phyloP scores from a whole-genome alignment of 805 yeast genomes.

The Candida xiaguanensis region DNA sequence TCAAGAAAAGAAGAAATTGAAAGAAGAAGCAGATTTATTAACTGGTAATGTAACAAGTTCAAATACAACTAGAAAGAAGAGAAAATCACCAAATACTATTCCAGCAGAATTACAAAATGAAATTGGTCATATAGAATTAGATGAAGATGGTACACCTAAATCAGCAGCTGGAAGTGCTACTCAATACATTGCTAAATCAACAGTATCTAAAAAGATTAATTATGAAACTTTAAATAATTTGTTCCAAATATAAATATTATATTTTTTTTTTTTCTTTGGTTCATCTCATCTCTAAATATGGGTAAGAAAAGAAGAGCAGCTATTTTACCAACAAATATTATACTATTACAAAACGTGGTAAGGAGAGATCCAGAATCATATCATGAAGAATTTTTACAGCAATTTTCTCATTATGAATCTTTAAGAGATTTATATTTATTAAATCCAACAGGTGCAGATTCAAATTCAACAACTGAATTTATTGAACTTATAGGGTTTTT shows the following conservation, averaged over 20 bases:
- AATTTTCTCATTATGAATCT: slow-evolving; percentile 89
- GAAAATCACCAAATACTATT: slow-evolving; percentile 28
- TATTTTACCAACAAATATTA: slow-evolving; percentile 86
- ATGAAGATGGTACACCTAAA: slow-evolving; percentile 39
- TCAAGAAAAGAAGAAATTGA: slow-evolving; percentile 79
- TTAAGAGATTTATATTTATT: slow-evolving; percentile 79
- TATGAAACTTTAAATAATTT: slow-evolving; percentile 71
- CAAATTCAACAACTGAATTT: slow-evolving; percentile 60
- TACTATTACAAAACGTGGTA: slow-evolving; percentile 85
- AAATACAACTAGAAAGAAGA: slow-evolving; percentile 29
- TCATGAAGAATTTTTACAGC: slow-evolving; percentile 89
- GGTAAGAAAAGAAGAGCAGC: slow-evolving; percentile 90
- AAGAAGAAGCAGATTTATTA: slow-evolving; percentile 80
- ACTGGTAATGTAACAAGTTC: slow-evolving; percentile 60
- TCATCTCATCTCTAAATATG: slow-evolving; percentile 42
- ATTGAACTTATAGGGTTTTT: slow-evolving; percentile 85
- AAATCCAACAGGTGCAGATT: slow-evolving; percentile 56
- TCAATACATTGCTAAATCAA: slow-evolving; percentile 68
- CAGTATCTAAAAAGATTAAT: slow-evolving; percentile 85
- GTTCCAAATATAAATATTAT: slow-evolving; percentile 15
- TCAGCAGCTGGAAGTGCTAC: slow-evolving; percentile 80
- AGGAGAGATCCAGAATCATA: slow-evolving; percentile 93
- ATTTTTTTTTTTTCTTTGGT: neutral
- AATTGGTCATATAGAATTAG: slow-evolving; percentile 38
- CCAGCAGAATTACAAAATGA: slow-evolving; percentile 15